Evolutionary conservation across 306 rosid species (phyloP).

Genomic region (Canavalia gladiata): DNA sequence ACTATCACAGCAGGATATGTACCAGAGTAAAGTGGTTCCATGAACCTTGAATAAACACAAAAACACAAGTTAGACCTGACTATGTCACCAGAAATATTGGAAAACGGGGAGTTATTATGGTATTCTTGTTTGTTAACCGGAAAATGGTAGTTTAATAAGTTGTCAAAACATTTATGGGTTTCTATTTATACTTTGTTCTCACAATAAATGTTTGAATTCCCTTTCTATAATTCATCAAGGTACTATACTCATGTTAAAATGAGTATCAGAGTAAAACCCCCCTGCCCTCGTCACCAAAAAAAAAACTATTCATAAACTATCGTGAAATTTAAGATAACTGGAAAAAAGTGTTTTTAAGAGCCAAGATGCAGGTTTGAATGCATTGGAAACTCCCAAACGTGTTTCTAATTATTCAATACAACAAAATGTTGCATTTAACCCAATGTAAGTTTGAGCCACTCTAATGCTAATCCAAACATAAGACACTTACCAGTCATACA

Average conservation of each 20-base stretch:
- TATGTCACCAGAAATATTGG: background rate
- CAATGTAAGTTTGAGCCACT: too few species aligned
- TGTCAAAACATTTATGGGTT: background rate
- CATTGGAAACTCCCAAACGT: too few species aligned
- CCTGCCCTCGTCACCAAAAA: background rate
- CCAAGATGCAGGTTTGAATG: background rate
- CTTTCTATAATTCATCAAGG: constrained; percentile 1
- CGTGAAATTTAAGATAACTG: constrained; percentile 1
- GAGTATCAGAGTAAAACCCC: background rate
- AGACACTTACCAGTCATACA: constrained; percentile 60
- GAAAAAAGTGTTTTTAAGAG: constrained; percentile 19
- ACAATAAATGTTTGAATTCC: background rate
- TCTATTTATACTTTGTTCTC: background rate
- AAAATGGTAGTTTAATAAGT: background rate
- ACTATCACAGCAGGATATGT: constrained; percentile 65
- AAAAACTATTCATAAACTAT: background rate
- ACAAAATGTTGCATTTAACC: too few species aligned
- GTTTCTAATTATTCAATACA: too few species aligned
- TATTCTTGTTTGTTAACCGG: background rate
- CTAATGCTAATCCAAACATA: too few species aligned
- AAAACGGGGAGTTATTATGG: background rate
- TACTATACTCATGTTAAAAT: background rate
- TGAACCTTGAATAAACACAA: constrained; percentile 56
- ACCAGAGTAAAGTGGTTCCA: constrained; percentile 69
- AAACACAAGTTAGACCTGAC: constrained; percentile 33